Conservation (phyloP, 306 rosid genomes). For the Quercus glauca region DNA sequence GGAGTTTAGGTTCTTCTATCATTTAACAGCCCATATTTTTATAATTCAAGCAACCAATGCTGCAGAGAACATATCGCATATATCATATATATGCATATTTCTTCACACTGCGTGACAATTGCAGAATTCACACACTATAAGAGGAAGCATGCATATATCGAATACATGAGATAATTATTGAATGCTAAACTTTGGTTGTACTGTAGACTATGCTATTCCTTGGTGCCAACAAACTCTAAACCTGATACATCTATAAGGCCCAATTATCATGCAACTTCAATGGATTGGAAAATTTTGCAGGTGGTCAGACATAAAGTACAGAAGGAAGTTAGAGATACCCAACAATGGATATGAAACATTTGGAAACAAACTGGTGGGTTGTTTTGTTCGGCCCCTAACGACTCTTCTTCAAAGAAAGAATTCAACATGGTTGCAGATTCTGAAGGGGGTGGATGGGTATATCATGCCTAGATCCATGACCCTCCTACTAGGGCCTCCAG, state of each 20-base stretch:
- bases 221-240: neutral
- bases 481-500: constrained; percentile 6
- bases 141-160: too few species aligned
- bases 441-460: constrained; percentile 8
- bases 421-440: neutral
- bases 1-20: too few species aligned
- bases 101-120: too few species aligned
- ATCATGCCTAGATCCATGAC: constrained; percentile 9
- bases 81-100: too few species aligned
- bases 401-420: neutral
- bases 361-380: constrained; percentile 3
- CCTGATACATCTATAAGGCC: neutral
- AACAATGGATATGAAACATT: constrained; percentile 4
- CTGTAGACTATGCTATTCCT: neutral
- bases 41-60: too few species aligned
- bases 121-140: too few species aligned
- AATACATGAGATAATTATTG: too few species aligned
- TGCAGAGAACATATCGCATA: too few species aligned
- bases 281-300: neutral
- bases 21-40: too few species aligned
- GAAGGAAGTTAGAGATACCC: neutral
- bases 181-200: too few species aligned
- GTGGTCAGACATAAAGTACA: neutral
- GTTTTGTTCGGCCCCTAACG: constrained; percentile 4
- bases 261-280: neutral